phyloP scores from a whole-genome alignment of 768 basidiomycete species.

The Pulveroboletus sp. region DNA sequence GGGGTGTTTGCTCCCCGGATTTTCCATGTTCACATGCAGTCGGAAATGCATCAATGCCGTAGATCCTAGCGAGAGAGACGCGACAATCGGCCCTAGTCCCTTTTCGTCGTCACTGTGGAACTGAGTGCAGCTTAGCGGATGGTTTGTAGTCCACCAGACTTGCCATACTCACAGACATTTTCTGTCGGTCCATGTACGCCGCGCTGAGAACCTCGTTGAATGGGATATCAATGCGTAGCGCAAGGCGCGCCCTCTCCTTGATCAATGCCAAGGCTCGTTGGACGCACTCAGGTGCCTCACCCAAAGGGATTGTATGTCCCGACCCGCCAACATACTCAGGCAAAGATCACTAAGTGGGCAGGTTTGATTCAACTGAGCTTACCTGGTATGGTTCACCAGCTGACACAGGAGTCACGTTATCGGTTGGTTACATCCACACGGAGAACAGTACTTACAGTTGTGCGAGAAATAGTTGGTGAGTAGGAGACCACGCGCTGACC shows the following conservation, averaged over 20 bases:
- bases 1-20: slow-evolving; percentile 20
- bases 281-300: slow-evolving; percentile 55
- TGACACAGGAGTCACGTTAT: slow-evolving; percentile 25
- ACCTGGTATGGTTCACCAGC: slow-evolving; percentile 82
- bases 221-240: slow-evolving; percentile 34
- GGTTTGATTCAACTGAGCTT: slow-evolving; percentile 7
- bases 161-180: slow-evolving; percentile 60
- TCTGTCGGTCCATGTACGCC: slow-evolving; percentile 82
- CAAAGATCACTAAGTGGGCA: slow-evolving; percentile 5
- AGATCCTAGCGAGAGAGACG: slow-evolving; percentile 73
- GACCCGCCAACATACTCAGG: slow-evolving; percentile 73
- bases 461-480: slow-evolving; percentile 84
- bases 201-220: slow-evolving; percentile 82
- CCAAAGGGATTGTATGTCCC: slow-evolving; percentile 64
- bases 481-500: slow-evolving; percentile 59
- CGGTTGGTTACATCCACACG: background rate
- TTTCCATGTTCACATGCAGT: slow-evolving; percentile 36
- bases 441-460: slow-evolving; percentile 51
- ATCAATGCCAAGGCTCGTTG: slow-evolving; percentile 55
- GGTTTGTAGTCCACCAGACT: background rate
- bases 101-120: slow-evolving; percentile 78
- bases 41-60: slow-evolving; percentile 80
- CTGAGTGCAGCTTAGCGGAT: slow-evolving; percentile 32
- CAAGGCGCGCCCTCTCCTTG: slow-evolving; percentile 45
- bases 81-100: slow-evolving; percentile 68